Base-by-base conservation (phyloP, 2,329 filamentous ascomycete genomes). In the Epicoccum nigrum region DNA sequence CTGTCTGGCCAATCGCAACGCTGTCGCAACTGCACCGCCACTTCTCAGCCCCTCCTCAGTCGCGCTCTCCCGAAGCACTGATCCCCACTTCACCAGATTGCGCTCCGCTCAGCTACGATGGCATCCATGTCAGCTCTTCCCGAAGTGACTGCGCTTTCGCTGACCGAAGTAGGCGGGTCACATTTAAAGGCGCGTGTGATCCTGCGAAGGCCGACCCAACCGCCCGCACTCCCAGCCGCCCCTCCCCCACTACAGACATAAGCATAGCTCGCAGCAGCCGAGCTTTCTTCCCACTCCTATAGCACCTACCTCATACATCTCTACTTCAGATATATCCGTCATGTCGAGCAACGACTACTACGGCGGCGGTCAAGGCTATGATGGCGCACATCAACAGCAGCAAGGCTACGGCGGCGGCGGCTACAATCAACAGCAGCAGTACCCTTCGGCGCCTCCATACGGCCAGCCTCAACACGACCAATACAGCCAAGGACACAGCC, bases 321-420 rank as follows among this genome's bases (percentile, higher is more conserved):
- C 20, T 45, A 19, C n/a, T 15, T 20, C 25, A 9, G 16, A 30
- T 4, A 42, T 16, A 31, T 39, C 8, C 34, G 40, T 30, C 41
- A 66, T 66, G 62, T 57, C 63, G 16, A 67, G 55, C 38, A 54
- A 69, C 48, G 68, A 70, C 39, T 73, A 73, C 52, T 74, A 74
- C 61, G 67, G 70, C 43, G 63, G 64, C 45, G 61, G 58, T 39
- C 63, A 65, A 42, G 61, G 60, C 49, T 62, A 67, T 30, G 59
- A 64, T 15, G 63, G 62, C 46, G 60, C 61, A 33, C 63, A 62
- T 25, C 66, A 66, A 38, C 63, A 65, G 38, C 63, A 60, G 44
- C 63, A 64, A 33, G 58, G 55, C 35, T 62, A 67, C 28, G 59
- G 59, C 20, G 60, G 62, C 28, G 59, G 59, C 20, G 60, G 62